phyloP scores from a whole-genome alignment of 2,329 filamentous ascomycete species.

The Fusarium nelsonii region DNA sequence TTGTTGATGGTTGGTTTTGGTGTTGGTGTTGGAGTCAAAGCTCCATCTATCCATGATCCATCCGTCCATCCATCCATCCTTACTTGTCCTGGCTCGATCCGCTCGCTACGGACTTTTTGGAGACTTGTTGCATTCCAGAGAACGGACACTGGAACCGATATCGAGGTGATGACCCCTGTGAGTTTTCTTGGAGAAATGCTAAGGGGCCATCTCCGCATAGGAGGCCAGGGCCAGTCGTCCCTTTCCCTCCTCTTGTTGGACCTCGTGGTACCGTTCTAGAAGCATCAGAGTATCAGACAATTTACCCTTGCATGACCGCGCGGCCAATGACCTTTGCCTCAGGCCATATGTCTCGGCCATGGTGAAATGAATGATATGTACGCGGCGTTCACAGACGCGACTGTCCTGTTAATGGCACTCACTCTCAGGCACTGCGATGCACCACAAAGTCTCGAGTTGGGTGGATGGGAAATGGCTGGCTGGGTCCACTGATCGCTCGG shows the following conservation, averaged over 20 bases:
- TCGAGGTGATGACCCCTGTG: constrained; percentile 27
- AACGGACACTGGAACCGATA: constrained; percentile 19
- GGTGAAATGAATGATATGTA: constrained; percentile 30
- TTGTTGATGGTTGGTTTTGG: constrained; percentile 5
- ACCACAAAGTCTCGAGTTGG: constrained; percentile 8
- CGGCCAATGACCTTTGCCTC: constrained; percentile 39
- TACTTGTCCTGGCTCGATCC: constrained; percentile 27
- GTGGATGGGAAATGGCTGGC: constrained; percentile 18
- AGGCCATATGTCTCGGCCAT: constrained; percentile 21
- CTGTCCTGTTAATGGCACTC: not conserved
- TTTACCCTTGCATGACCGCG: constrained; percentile 37
- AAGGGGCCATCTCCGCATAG: constrained; percentile 17
- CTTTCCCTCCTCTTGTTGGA: constrained; percentile 32
- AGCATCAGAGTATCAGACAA: constrained; percentile 42
- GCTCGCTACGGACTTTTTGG: constrained; percentile 17
- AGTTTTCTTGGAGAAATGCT: constrained; percentile 22
- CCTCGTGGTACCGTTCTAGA: constrained; percentile 39
- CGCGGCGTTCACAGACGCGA: constrained; percentile 35
- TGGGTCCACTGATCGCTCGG: constrained; percentile 44
- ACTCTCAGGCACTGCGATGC: constrained; percentile 26
- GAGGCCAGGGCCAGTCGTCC: not conserved
- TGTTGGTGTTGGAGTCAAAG: constrained; percentile 23
- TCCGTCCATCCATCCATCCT: too few relatives aligned
- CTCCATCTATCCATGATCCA: not conserved
- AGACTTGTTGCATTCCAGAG: constrained; percentile 38